phyloP scores from a whole-genome alignment of 2,329 filamentous ascomycete genomes.

The Byssothecium circinans region DNA sequence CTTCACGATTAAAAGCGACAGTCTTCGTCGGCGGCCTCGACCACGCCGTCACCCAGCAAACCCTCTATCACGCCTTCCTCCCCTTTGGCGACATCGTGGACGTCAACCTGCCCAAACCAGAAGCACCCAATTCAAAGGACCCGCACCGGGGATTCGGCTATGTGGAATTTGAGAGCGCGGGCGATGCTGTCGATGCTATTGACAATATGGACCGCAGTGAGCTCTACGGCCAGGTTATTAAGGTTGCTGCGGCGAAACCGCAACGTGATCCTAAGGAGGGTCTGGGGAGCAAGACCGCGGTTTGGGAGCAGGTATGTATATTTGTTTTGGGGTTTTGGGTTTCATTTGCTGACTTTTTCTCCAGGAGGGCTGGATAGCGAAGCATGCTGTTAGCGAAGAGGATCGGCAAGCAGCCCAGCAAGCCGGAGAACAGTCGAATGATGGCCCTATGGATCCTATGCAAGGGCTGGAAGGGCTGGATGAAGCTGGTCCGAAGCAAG shows the following conservation, averaged over 20 bases:
- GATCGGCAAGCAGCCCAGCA: conserved; percentile 65
- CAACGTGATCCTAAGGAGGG: conserved; percentile 88
- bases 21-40: conserved; percentile 91
- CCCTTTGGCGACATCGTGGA: conserved; percentile 96
- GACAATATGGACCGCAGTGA: conserved; percentile 99
- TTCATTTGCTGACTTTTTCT: conserved; percentile 14
- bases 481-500: conserved; percentile 85
- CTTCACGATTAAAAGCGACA: conserved; percentile 82
- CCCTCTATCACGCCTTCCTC: conserved; percentile 87
- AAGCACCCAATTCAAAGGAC: conserved; percentile 75
- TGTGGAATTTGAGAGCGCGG: conserved; percentile 84
- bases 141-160: conserved; percentile 93
- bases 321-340: not conserved
- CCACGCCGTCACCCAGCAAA: conserved; percentile 71
- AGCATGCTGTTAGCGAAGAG: conserved; percentile 82
- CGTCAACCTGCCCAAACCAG: conserved; percentile 85
- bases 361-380: conserved; percentile 90
- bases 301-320: conserved; percentile 88
- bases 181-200: conserved; percentile 91
- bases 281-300: conserved; percentile 85
- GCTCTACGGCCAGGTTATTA: conserved; percentile 88
- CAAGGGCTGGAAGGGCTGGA: conserved; percentile 91
- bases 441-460: conserved; percentile 80
- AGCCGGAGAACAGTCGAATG: conserved; percentile 54
- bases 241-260: conserved; percentile 87